phyloP scores from a whole-genome alignment of 164 flowering plant genomes.

The Echeveria elegans region DNA sequence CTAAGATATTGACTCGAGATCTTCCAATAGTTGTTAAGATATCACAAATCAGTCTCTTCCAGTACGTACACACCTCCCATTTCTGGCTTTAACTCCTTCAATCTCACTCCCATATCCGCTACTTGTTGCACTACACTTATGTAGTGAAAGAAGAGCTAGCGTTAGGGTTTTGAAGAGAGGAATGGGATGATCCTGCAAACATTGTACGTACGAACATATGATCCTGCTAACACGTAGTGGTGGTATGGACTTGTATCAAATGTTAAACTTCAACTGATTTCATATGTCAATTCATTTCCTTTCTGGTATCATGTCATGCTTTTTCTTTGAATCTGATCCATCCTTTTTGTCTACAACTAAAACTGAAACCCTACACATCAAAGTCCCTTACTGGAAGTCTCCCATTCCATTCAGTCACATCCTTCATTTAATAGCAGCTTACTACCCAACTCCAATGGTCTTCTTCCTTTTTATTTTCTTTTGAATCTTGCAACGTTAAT shows the following conservation, averaged over 20 bases:
- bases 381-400: neutral
- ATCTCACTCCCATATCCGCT: neutral
- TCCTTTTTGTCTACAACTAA: neutral
- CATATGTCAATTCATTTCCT: slow-evolving; percentile 1
- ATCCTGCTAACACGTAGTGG: neutral
- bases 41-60: neutral
- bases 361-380: slow-evolving; percentile 1
- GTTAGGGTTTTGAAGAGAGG: neutral
- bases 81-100: neutral
- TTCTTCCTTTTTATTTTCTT: neutral
- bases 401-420: neutral
- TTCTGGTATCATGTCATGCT: neutral
- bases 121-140: too few species aligned
- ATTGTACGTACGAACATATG: neutral
- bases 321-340: neutral
- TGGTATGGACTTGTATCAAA: neutral
- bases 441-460: neutral
- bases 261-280: neutral
- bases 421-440: neutral
- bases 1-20: neutral
- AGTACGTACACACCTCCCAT: neutral
- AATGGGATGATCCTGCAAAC: slow-evolving; percentile 3
- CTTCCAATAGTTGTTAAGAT: neutral
- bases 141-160: neutral
- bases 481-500: neutral